phyloP scores from a whole-genome alignment of 495 filamentous ascomycete genomes.

The Tuber umbilicatum region DNA sequence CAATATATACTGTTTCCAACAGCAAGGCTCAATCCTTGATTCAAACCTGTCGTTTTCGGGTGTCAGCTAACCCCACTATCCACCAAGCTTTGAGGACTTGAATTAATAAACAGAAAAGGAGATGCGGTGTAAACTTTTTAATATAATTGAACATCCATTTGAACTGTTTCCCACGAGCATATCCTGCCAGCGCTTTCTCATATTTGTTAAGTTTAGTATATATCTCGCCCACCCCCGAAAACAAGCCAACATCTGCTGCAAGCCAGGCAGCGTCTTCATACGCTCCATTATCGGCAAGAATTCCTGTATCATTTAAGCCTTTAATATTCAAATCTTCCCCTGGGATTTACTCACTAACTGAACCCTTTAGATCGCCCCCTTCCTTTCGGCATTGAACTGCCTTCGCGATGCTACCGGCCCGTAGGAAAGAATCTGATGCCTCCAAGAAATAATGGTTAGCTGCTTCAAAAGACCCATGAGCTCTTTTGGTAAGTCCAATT shows the following conservation, averaged over 20 bases:
- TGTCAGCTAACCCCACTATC: neutral
- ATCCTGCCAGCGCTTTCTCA: constrained; percentile 15
- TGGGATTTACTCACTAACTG: constrained; percentile 11
- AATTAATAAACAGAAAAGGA: no score
- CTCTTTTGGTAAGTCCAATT: constrained; percentile 12
- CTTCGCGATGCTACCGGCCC: constrained; percentile 3
- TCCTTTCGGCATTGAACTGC: constrained; percentile 28
- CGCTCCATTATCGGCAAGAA: constrained; percentile 15
- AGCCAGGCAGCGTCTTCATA: constrained; percentile 22
- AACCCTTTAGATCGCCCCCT: constrained; percentile 16
- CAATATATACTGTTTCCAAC: constrained; percentile 16
- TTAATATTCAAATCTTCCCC: neutral
- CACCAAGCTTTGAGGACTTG: neutral
- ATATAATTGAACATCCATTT: constrained; percentile 12
- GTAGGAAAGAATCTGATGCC: constrained; percentile 17
- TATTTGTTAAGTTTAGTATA: constrained; percentile 16
- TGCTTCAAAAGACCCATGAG: constrained; percentile 5
- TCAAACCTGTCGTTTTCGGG: constrained; percentile 3
- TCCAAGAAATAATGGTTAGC: constrained; percentile 13
- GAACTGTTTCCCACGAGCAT: constrained; percentile 8
- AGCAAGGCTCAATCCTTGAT: constrained; percentile 9
- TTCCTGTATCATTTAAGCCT: constrained; percentile 13
- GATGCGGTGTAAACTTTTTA: neutral
- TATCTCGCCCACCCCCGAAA: constrained; percentile 11
- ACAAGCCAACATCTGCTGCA: constrained; percentile 4